Evolutionary conservation across 2,329 filamentous ascomycete genomes (phyloP), one percentile per base, ranked within the genome.

Genomic region (Fusarium vanettenii): DNA sequence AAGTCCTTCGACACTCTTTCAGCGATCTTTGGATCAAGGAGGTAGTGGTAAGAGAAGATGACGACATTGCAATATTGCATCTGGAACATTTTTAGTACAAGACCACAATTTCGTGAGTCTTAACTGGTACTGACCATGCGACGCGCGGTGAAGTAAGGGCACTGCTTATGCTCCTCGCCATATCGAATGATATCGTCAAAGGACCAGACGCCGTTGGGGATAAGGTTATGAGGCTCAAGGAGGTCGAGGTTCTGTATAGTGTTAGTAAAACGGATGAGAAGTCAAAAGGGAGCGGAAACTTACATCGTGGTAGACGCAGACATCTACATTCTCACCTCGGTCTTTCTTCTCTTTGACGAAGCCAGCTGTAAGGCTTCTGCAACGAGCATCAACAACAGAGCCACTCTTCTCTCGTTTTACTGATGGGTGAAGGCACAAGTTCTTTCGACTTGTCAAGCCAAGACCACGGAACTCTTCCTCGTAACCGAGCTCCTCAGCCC

Each of bases 31-130:
- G 97, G 97, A 79, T 99, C 97, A 18, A 99, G 90, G 4, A 99
- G 90, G 80, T 99, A 99, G 83, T 99, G 97, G 81, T 99, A 99
- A 1, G 97, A 99, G 85, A 99, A 99, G 76, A 99, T 99, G 80
- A 99, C 98, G 80, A 99, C 95, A 82, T 99, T 98, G 89, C 97
- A 99, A 81, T 95, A 98, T 79, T 97, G 93, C 96, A 99, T 98
- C 93, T 95, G 74, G 35, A 10, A 35, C 43, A 16, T 31, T 61
- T 71, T 74, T 25, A 77, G 70, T 29, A 41, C 22, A n/a, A 20
- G 27, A n/a, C 10, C 11, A 20, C 8, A 20, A 6, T 16, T 20
- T 16, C 8, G 16, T 10, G 20, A 18, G 20, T 56, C 25, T 20
- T 18, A 18, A 20, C 10, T 55, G 16, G 45, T 22, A 64, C 87